Conservation (phyloP, 352 stramenopile genomes). For the Discostella stelligera region DNA sequence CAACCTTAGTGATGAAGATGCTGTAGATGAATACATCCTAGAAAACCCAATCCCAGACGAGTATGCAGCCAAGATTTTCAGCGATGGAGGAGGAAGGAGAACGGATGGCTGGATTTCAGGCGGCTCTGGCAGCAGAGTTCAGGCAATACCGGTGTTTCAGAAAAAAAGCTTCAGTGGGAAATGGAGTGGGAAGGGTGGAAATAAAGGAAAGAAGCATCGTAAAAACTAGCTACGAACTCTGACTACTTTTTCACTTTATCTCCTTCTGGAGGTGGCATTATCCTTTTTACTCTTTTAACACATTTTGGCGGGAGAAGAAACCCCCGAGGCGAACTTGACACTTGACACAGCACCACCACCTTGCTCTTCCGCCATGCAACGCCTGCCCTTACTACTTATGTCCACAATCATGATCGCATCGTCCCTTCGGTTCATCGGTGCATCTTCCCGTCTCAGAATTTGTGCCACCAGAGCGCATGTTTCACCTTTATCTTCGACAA, state of each 20-base stretch:
- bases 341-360: too few relatives aligned
- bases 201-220: constrained; percentile 15
- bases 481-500: not conserved
- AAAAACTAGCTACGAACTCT: too few relatives aligned
- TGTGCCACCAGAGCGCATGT: not conserved
- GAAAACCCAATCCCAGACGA: constrained; percentile 65
- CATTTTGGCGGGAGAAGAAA: too few relatives aligned
- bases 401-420: constrained; percentile 7
- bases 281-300: too few relatives aligned
- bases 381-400: not conserved
- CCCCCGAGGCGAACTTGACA: too few relatives aligned
- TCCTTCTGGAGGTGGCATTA: too few relatives aligned
- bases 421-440: constrained; percentile 6
- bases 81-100: constrained; percentile 10
- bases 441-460: not conserved
- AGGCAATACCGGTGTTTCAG: constrained; percentile 21
- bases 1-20: constrained; percentile 59
- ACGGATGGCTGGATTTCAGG: constrained; percentile 25
- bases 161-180: constrained; percentile 49
- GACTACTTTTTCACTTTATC: too few relatives aligned
- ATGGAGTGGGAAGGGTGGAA: constrained; percentile 28
- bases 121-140: constrained; percentile 25
- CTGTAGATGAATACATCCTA: constrained; percentile 65
- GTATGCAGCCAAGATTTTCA: constrained; percentile 42
- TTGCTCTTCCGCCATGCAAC: not conserved